Percentiles rank a stretch among this genome's conserved stretches.
Evolutionary conservation across 176 grass and related monocot genomes (phyloP).

Genomic region (Pontederia crassipes): DNA sequence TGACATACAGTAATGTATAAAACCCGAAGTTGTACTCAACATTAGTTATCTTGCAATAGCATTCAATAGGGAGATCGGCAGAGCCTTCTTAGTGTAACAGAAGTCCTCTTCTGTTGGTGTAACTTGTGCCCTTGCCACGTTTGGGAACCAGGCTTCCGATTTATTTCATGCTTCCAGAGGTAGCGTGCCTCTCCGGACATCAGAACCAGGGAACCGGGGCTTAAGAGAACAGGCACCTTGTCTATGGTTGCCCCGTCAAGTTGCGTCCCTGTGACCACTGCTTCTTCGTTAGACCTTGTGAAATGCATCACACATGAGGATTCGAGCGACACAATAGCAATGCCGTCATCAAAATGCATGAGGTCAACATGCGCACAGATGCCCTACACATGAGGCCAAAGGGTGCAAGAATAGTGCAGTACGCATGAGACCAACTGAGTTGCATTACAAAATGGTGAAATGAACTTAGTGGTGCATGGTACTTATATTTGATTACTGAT

Average conservation of each 20-base stretch:
- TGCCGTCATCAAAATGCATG: slow-evolving; percentile 79
- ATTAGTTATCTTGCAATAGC: neutral
- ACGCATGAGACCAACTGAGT: too few species aligned
- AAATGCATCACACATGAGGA: slow-evolving; percentile 71
- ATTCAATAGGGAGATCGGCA: slow-evolving; percentile 12
- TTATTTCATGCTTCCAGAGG: slow-evolving; percentile 73
- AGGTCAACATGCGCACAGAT: slow-evolving; percentile 86
- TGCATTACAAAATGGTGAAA: too few species aligned
- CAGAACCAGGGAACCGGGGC: slow-evolving; percentile 63
- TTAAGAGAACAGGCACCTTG: slow-evolving; percentile 36
- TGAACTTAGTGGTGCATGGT: too few species aligned
- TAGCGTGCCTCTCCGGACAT: slow-evolving; percentile 71
- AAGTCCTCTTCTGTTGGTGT: slow-evolving; percentile 44
- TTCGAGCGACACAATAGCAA: slow-evolving; percentile 68
- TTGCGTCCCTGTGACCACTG: neutral
- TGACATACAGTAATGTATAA: too few species aligned
- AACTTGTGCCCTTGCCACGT: slow-evolving; percentile 46
- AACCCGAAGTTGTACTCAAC: too few species aligned
- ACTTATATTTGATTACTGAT: too few species aligned
- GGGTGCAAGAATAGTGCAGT: neutral
- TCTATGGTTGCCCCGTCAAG: neutral
- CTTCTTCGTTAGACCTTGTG: slow-evolving; percentile 15
- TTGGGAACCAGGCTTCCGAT: slow-evolving; percentile 50
- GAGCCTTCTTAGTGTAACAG: slow-evolving; percentile 54
- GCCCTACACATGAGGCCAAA: slow-evolving; percentile 26